Evolutionary conservation across 1,139 yeast species (phyloP), one percentile per base, ranked within the genome.

Genomic region (Petasospora fabianii): DNA sequence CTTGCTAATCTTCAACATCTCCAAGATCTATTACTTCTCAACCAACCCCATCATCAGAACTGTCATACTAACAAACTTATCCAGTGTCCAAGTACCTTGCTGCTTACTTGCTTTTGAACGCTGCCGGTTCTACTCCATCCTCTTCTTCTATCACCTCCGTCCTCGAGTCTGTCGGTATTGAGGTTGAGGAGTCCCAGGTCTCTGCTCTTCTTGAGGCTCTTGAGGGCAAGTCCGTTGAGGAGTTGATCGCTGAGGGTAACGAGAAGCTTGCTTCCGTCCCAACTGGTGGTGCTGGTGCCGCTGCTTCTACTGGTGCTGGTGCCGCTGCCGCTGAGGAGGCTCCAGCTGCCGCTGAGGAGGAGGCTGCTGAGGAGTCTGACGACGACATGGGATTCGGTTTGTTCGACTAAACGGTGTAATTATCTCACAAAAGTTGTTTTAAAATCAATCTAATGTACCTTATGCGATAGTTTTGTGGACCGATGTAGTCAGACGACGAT

Each of bases 341-440:
- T 47, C 85, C 64, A 47, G 83, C 65, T 51, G 82, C n/a, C 6
- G 28, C 15, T 10, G 16, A 26, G 28, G 28, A 26, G 28, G 26
- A 68, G 60, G 84, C 68, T 55, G 82, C 69, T 57, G 76, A 69
- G 61, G 72, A 65, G 64, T 68, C 73, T 53, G 88, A 80, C 65
- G 83, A 75, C 61, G 92, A 81, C 69, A 82, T 84, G 90, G 92
- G 90, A 60, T 80, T 83, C 83, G 92, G 92, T 75, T 77, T 84
- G 71, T 84, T 84, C 79, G 94, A 83, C 73, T 84, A 83, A 71
- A 59, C 47, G 17, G 22, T 18, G 29, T 16, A 16, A 32, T n/a
- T n/a, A n/a, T n/a, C n/a, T n/a, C 10, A 13, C 19, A 13, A 16
- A 13, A 21, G 21, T 15, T 24, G 4, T 9, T 26, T 15, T n/a